Percentiles rank a stretch among this genome's conserved stretches.
Evolutionary conservation across 1,284 basidiomycete genomes (phyloP).

Genomic region (Ustilago lituana): DNA sequence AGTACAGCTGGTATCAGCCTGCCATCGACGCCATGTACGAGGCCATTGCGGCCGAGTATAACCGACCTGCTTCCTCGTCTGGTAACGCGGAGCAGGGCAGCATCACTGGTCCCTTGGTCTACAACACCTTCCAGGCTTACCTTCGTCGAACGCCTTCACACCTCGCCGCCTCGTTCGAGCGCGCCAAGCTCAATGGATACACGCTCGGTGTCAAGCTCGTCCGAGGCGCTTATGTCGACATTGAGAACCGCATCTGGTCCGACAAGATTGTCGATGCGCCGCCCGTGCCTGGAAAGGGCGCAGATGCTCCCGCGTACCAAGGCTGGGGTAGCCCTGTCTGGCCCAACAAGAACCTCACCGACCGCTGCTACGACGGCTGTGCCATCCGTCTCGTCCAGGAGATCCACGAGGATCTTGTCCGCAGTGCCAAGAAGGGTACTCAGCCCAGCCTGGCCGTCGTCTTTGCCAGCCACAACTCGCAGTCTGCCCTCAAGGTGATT

Average conservation of each 20-base stretch:
- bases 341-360: slow-evolving; percentile 75
- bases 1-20: slow-evolving; percentile 61
- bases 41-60: slow-evolving; percentile 57
- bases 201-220: slow-evolving; percentile 92
- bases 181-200: slow-evolving; percentile 78
- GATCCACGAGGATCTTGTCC: slow-evolving; percentile 68
- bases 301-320: slow-evolving; percentile 31
- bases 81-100: slow-evolving; percentile 16
- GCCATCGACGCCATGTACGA: slow-evolving; percentile 64
- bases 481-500: slow-evolving; percentile 75
- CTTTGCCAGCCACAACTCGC: slow-evolving; percentile 87
- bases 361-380: slow-evolving; percentile 80
- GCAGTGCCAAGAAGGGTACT: slow-evolving; percentile 25
- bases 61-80: slow-evolving; percentile 24
- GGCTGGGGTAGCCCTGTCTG: slow-evolving; percentile 69
- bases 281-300: slow-evolving; percentile 49
- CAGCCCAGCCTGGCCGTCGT: slow-evolving; percentile 75
- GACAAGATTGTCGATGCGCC: slow-evolving; percentile 55
- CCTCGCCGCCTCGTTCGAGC: slow-evolving; percentile 75
- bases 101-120: slow-evolving; percentile 54
- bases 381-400: slow-evolving; percentile 74
- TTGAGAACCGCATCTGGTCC: slow-evolving; percentile 72
- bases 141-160: slow-evolving; percentile 74
- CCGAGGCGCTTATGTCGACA: slow-evolving; percentile 88
- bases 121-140: slow-evolving; percentile 63